A percentile compares a stretch with the other conserved stretches of the same genome.
Conservation (phyloP, 1,284 basidiomycete species). For the Cryptococcus hybrid region DNA sequence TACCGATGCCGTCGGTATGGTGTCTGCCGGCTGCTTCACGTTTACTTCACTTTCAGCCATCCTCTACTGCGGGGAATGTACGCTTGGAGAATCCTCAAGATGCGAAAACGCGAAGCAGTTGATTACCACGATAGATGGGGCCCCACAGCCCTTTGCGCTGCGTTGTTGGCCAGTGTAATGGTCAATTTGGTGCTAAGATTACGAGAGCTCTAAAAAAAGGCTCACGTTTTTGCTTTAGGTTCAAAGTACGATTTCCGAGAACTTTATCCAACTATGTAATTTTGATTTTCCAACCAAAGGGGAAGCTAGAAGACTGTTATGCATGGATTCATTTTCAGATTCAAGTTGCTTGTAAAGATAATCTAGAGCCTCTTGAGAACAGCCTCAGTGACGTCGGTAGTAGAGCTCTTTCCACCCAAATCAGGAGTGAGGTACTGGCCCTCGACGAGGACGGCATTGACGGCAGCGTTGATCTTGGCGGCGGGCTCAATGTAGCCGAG, state of each 20-base stretch:
- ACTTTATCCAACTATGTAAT: neutral
- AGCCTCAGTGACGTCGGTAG: constrained; percentile 78
- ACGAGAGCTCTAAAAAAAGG: constrained; percentile 35
- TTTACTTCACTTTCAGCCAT: constrained; percentile 84
- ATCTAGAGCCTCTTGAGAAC: constrained; percentile 68
- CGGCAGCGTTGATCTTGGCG: constrained; percentile 82
- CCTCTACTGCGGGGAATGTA: constrained; percentile 87
- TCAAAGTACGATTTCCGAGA: neutral
- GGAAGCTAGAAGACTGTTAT: neutral
- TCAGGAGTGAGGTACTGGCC: constrained; percentile 83
- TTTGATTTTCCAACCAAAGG: neutral
- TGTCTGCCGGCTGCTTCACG: constrained; percentile 85
- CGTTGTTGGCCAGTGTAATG: constrained; percentile 67
- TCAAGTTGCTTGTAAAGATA: neutral
- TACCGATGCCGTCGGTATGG: constrained; percentile 71
- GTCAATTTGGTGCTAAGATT: constrained; percentile 64
- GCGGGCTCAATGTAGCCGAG: constrained; percentile 77
- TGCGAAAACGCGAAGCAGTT: constrained; percentile 71
- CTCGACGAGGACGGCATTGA: constrained; percentile 77
- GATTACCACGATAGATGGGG: constrained; percentile 83
- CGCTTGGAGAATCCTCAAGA: constrained; percentile 73
- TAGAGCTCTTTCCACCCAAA: constrained; percentile 81
- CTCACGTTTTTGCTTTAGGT: neutral
- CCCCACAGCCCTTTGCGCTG: constrained; percentile 70
- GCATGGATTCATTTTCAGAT: neutral